Conservation (phyloP, 2,329 filamentous ascomycete genomes). For the Geosmithia morbida region DNA sequence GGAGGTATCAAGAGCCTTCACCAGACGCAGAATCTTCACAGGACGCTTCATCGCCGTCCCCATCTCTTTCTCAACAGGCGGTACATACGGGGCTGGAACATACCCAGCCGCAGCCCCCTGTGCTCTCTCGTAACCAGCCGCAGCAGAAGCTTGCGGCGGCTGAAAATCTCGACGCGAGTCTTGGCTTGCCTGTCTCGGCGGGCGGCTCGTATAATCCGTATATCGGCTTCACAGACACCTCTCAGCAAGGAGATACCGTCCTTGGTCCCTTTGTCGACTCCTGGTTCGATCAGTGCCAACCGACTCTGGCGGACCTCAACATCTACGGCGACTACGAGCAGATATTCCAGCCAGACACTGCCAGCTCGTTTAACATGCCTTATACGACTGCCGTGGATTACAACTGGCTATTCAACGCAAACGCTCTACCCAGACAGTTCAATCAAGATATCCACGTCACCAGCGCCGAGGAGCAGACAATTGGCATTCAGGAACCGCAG, state of each 20-base stretch:
- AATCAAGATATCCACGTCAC: constrained; percentile 12
- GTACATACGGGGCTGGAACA: background rate
- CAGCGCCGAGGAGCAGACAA: background rate
- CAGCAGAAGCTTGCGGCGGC: background rate
- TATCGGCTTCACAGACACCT: background rate
- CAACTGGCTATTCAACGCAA: constrained; percentile 42
- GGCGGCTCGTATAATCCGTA: background rate
- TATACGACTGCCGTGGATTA: constrained; percentile 50
- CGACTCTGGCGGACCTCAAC: background rate
- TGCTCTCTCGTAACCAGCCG: background rate
- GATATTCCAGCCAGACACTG: constrained; percentile 45
- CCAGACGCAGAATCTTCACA: background rate
- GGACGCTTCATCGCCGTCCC: background rate
- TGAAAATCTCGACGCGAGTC: background rate
- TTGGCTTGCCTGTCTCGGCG: background rate
- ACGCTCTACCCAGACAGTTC: background rate
- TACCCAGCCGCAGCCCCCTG: too few species aligned
- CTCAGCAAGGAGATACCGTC: background rate
- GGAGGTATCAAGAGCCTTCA: background rate
- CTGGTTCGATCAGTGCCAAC: background rate
- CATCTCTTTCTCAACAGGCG: background rate
- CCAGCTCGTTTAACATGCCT: constrained; percentile 50
- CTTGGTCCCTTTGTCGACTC: background rate
- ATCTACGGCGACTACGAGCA: constrained; percentile 26
- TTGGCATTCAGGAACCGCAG: constrained; percentile 11